Conservation (phyloP, 1,284 basidiomycete genomes). For the Leccinum pachyderme region DNA sequence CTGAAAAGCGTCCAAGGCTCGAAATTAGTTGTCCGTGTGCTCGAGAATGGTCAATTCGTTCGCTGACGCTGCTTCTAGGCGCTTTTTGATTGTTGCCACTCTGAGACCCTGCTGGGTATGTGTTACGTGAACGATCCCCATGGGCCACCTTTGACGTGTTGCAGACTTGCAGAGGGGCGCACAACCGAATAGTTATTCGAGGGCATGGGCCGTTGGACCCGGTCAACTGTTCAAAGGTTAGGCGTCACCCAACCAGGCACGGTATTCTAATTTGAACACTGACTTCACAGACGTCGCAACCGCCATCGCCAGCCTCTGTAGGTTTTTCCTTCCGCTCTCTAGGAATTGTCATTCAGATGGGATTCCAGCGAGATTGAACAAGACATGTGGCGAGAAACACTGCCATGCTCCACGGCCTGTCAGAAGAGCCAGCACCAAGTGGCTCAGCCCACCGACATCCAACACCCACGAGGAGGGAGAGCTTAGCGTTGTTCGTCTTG, state of each 20-base stretch:
- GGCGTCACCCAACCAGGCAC: not conserved
- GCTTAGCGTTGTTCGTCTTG: conserved; percentile 19
- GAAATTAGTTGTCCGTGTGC: conserved; percentile 19
- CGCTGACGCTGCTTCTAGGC: conserved; percentile 15
- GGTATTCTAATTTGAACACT: not conserved
- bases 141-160: not conserved
- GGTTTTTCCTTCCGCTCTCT: not conserved
- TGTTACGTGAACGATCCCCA: not conserved
- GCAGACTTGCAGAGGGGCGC: conserved; percentile 19
- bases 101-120: conserved; percentile 28
- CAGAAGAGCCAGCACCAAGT: conserved; percentile 6
- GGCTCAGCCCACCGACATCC: conserved; percentile 4
- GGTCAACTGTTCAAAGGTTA: not conserved
- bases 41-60: not conserved
- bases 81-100: conserved; percentile 34
- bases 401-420: not conserved
- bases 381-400: not conserved
- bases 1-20: conserved; percentile 19
- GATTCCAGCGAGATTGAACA: conserved; percentile 12
- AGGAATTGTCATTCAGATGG: not conserved
- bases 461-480: conserved; percentile 6
- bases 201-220: not conserved
- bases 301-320: conserved; percentile 10
- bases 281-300: conserved; percentile 11
- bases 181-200: conserved; percentile 13